phyloP scores from a whole-genome alignment of 2,329 filamentous ascomycete genomes.

The Phialocephala subalpina region DNA sequence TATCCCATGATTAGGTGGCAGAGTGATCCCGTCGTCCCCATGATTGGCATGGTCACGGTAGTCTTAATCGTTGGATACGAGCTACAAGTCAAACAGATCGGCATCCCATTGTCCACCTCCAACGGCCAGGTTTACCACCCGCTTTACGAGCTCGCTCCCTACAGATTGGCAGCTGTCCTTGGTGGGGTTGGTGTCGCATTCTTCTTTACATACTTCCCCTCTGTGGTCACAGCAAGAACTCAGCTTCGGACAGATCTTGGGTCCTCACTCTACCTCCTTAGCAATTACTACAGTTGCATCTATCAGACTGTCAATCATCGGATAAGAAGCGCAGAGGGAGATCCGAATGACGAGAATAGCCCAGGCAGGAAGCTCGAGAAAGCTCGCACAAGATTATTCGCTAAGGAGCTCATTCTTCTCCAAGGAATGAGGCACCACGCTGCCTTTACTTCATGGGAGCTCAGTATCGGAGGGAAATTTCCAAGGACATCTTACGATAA shows the following conservation, averaged over 20 bases:
- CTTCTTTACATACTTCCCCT: conserved; percentile 79
- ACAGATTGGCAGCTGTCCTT: conserved; percentile 70
- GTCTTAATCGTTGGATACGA: conserved; percentile 20
- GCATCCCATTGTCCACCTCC: conserved; percentile 55
- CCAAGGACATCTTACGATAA: conserved; percentile 48
- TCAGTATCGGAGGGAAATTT: conserved; percentile 74
- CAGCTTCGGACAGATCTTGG: conserved; percentile 72
- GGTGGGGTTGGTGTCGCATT: conserved; percentile 73
- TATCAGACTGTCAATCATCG: conserved; percentile 67
- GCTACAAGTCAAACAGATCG: conserved; percentile 51
- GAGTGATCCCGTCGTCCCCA: neutral
- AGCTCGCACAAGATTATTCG: conserved; percentile 53
- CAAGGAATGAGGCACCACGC: conserved; percentile 66
- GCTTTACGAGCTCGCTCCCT: conserved; percentile 72
- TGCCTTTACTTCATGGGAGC: conserved; percentile 71
- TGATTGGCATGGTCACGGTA: conserved; percentile 8
- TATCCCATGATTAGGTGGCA: conserved; percentile 2
- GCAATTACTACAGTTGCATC: conserved; percentile 76
- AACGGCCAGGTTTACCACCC: conserved; percentile 73
- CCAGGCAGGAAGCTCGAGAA: conserved; percentile 28
- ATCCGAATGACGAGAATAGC: conserved; percentile 42
- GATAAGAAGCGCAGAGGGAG: conserved; percentile 52
- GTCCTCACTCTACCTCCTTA: conserved; percentile 71
- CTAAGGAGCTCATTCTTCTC: conserved; percentile 70
- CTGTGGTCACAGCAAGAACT: conserved; percentile 73